Conservation (phyloP, 225 moss, liverwort and hornwort species). For the Anthoceros angustus region DNA sequence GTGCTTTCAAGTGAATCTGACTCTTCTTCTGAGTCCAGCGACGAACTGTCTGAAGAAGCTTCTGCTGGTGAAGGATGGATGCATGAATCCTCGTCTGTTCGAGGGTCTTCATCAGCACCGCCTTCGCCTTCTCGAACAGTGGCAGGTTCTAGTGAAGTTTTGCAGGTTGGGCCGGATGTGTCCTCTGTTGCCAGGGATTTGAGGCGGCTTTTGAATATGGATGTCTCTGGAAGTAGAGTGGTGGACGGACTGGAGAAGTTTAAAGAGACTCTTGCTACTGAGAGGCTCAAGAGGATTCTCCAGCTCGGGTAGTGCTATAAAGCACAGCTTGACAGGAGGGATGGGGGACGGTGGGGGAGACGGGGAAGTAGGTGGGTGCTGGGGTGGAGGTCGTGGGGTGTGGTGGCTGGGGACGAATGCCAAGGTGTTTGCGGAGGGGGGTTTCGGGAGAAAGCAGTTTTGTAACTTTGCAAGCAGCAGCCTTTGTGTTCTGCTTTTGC, state of each 20-base stretch:
- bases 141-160: conserved; percentile 6
- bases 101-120: conserved; percentile 17
- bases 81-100: not conserved
- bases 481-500: too few species aligned
- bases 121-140: conserved; percentile 12
- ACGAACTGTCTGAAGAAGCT: conserved; percentile 5
- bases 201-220: conserved; percentile 28
- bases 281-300: conserved; percentile 27
- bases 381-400: not conserved
- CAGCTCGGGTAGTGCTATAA: conserved; percentile 15
- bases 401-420: too few species aligned
- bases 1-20: not conserved
- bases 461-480: too few species aligned
- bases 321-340: too few species aligned
- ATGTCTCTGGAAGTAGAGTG: conserved; percentile 8
- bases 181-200: conserved; percentile 29
- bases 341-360: not conserved
- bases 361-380: not conserved
- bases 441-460: too few species aligned
- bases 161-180: conserved; percentile 13
- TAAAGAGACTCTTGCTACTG: conserved; percentile 18
- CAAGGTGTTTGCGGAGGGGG: too few species aligned
- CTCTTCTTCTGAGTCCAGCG: not conserved
- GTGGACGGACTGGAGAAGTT: conserved; percentile 2
- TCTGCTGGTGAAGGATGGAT: not conserved